A percentile compares a stretch with the other conserved stretches of the same genome.
These are phyloP conservation scores for Neospora caninum DNA, from an alignment of 169 alveolate genomes.

Conservation along the genomic window DNA sequence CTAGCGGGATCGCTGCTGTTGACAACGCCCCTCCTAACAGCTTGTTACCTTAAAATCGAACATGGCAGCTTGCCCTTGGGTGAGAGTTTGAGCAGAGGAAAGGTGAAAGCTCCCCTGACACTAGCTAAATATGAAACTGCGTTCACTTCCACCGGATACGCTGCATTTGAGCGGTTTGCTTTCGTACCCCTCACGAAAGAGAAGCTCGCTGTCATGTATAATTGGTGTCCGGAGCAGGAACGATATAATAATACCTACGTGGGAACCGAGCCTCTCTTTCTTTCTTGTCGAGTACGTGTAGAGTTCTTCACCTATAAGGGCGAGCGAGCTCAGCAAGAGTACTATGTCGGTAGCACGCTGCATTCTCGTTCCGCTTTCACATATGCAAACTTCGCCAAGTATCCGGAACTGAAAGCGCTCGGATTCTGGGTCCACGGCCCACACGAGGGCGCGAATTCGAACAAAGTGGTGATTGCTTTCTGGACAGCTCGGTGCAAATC, in stretches of 20 bases:
- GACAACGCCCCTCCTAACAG: background rate
- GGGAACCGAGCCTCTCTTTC: background rate
- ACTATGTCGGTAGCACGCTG: background rate
- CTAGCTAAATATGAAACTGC: background rate
- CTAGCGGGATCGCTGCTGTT: background rate
- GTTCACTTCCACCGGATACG: background rate
- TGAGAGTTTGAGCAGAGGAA: slow-evolving; percentile 3
- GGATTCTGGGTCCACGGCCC: slow-evolving; percentile 50
- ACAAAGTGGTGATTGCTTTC: slow-evolving; percentile 30
- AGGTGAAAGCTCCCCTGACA: background rate
- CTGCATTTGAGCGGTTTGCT: slow-evolving; percentile 8
- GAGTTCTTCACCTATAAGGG: background rate
- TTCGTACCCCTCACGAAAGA: background rate
- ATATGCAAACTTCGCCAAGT: background rate
- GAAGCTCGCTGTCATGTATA: slow-evolving; percentile 11
- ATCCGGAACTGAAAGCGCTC: slow-evolving; percentile 35
- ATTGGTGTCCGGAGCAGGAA: slow-evolving; percentile 42
- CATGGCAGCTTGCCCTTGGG: background rate
- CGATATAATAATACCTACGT: background rate
- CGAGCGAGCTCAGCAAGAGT: background rate
- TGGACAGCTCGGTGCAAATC: slow-evolving; percentile 3
- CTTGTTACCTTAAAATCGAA: background rate
- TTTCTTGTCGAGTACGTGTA: background rate
- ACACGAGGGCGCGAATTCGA: slow-evolving; percentile 4
- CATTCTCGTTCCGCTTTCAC: background rate